A percentile compares a stretch with the other conserved stretches of the same genome.
phyloP scores from a whole-genome alignment of 202 grass and related monocot species.

The Musa balbisiana region DNA sequence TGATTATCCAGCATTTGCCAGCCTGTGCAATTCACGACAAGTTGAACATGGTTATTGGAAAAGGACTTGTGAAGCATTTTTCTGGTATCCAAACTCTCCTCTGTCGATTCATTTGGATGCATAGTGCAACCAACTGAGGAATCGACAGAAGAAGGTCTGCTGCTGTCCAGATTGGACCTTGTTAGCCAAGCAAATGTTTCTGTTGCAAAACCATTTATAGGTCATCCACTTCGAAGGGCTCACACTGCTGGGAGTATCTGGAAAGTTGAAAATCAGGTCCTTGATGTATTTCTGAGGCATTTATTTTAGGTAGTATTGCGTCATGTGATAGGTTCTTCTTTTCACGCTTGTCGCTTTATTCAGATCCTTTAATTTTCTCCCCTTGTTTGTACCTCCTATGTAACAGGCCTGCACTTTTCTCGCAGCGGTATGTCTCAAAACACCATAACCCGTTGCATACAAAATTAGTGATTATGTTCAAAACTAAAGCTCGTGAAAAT shows the following conservation, averaged over 20 bases:
- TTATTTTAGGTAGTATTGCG: not conserved
- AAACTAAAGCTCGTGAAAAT: slow-evolving; percentile 83
- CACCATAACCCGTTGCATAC: slow-evolving; percentile 66
- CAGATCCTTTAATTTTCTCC: not conserved
- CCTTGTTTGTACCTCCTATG: slow-evolving; percentile 27
- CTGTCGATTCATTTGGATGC: slow-evolving; percentile 86
- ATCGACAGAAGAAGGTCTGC: slow-evolving; percentile 66
- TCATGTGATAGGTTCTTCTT: not conserved
- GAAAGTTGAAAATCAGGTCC: slow-evolving; percentile 97
- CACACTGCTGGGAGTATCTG: slow-evolving; percentile 95
- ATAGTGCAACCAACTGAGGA: slow-evolving; percentile 72
- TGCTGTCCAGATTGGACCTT: slow-evolving; percentile 73
- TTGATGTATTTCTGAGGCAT: not conserved
- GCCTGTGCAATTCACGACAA: slow-evolving; percentile 71
- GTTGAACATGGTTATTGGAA: slow-evolving; percentile 74
- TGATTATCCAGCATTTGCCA: slow-evolving; percentile 62
- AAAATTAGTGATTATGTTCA: slow-evolving; percentile 73
- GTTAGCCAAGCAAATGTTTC: slow-evolving; percentile 73
- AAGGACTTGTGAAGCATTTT: slow-evolving; percentile 68
- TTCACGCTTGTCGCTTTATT: not conserved
- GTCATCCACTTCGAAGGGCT: slow-evolving; percentile 68
- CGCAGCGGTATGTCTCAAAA: slow-evolving; percentile 71
- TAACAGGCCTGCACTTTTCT: slow-evolving; percentile 86
- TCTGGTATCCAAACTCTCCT: slow-evolving; percentile 90
- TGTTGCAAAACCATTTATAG: slow-evolving; percentile 66